Evolutionary conservation across 805 yeast species (phyloP), one percentile per base, ranked within the genome.

Genomic region (Saturnispora besseyi): DNA sequence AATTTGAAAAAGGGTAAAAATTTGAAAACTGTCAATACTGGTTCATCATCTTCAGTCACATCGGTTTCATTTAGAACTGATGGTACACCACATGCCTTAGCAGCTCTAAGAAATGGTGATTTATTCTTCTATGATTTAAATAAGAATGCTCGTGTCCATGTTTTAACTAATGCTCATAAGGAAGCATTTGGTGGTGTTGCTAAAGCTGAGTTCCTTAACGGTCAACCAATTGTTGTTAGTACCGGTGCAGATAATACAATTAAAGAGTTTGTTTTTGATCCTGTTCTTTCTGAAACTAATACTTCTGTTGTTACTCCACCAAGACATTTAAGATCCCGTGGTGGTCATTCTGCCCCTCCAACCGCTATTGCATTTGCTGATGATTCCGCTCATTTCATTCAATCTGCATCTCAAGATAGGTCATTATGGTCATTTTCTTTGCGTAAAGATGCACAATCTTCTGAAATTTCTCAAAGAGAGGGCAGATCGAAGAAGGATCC

Each of bases 341-440:
- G 97, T 59, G 99, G 99, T n/a, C 99, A 93, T 64, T 80, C 96
- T 4, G 84, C 86, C 30, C 96, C 99, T 3, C 95, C 98, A 2
- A 74, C 84, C 0, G 62, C 78, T 5, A 79, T 93, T 38, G 70
- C 72, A 24, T 93, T 93, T 66, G 87, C 95, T 5, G 81, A 79
- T 45, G 80, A 80, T 44, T 73, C 70, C 51, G 81, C 96, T 2
- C 99, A 95, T 66, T 87, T 81, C 65, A 62, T 95, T 10, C 74
- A 87, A 48, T 87, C 96, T 47, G 95, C 95, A 2, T 87, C 97
- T 0, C 76, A 81, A 55, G 99, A 93, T 67, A 75, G 77, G 59
- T 76, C 95, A 2, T 75, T 95, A 57, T 93, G 98, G 98, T 76
- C 80, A 8, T 91, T 93, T 60, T 90, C 98, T 1, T 72, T 93